Conservation (phyloP, 306 rosid genomes). For the Echinosophora koreensis region DNA sequence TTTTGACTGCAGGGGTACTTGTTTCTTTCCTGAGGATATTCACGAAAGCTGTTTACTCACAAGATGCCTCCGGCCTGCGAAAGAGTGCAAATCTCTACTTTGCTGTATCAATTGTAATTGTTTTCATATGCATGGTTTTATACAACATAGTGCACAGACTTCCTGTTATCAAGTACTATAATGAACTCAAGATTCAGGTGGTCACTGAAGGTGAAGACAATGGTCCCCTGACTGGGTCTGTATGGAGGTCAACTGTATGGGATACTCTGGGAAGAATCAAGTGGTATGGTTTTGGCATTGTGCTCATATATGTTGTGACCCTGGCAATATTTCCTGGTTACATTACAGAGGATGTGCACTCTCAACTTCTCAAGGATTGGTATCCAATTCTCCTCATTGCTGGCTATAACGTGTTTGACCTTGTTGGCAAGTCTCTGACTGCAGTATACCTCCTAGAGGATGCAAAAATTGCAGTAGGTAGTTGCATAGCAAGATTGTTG, state of each 20-base stretch:
- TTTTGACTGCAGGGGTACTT: slow-evolving; percentile 70
- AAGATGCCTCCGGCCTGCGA: slow-evolving; percentile 74
- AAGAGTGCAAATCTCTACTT: slow-evolving; percentile 88
- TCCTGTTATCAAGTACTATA: slow-evolving; percentile 83
- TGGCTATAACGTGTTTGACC: slow-evolving; percentile 80
- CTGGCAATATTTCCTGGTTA: slow-evolving; percentile 90
- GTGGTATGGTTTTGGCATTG: slow-evolving; percentile 80
- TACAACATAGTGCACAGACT: slow-evolving; percentile 74
- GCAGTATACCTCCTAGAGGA: slow-evolving; percentile 69
- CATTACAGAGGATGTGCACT: slow-evolving; percentile 93
- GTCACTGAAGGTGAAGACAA: slow-evolving; percentile 60
- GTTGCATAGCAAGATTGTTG: slow-evolving; percentile 69
- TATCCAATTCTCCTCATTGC: slow-evolving; percentile 76
- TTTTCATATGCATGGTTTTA: slow-evolving; percentile 69
- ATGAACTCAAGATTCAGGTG: slow-evolving; percentile 70
- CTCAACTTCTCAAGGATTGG: slow-evolving; percentile 83
- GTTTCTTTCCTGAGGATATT: slow-evolving; percentile 75
- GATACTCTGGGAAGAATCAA: slow-evolving; percentile 66
- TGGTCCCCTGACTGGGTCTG: slow-evolving; percentile 62
- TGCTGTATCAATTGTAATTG: slow-evolving; percentile 67
- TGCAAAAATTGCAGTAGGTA: slow-evolving; percentile 66
- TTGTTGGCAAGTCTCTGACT: slow-evolving; percentile 84
- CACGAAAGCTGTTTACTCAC: slow-evolving; percentile 82
- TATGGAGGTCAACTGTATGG: slow-evolving; percentile 72
- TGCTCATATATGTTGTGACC: slow-evolving; percentile 79